These are phyloP conservation scores for Rhizopus arrhizus DNA, from an alignment of 371 early-diverging fungal species.

Conservation along the genomic window DNA sequence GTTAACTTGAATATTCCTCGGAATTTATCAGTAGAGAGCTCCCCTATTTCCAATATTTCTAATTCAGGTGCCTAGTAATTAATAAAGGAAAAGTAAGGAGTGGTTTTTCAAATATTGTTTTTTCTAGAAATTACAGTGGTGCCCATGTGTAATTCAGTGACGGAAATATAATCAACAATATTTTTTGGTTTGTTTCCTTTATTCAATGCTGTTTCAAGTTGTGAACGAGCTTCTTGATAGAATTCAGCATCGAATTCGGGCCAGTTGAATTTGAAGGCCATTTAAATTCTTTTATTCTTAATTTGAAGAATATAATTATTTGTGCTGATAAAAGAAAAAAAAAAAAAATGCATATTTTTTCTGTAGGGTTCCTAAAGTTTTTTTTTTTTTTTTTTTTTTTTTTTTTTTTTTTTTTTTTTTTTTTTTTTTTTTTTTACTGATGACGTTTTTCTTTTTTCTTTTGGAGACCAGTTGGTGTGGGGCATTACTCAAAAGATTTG, in stretches of 20 bases:
- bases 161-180: slow-evolving; percentile 87
- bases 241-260: slow-evolving; percentile 84
- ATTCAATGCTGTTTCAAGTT: slow-evolving; percentile 89
- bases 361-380: too few species aligned
- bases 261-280: slow-evolving; percentile 98
- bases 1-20: slow-evolving; percentile 93
- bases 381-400: too few species aligned
- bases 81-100: not conserved
- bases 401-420: too few species aligned
- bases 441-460: too few species aligned
- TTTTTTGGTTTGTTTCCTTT: slow-evolving; percentile 89
- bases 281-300: slow-evolving; percentile 28
- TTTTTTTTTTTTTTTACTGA: too few species aligned
- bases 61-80: slow-evolving; percentile 85
- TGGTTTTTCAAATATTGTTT: not conserved
- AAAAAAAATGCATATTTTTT: too few species aligned
- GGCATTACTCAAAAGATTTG: too few species aligned
- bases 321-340: not conserved
- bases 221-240: slow-evolving; percentile 75
- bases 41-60: slow-evolving; percentile 96
- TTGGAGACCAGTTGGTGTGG: too few species aligned
- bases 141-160: slow-evolving; percentile 94
- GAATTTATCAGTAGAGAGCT: slow-evolving; percentile 89
- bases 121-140: slow-evolving; percentile 64
- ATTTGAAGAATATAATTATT: not conserved